Base-by-base conservation (phyloP, 768 basidiomycete genomes). In the Clitopilus passeckerianus region DNA sequence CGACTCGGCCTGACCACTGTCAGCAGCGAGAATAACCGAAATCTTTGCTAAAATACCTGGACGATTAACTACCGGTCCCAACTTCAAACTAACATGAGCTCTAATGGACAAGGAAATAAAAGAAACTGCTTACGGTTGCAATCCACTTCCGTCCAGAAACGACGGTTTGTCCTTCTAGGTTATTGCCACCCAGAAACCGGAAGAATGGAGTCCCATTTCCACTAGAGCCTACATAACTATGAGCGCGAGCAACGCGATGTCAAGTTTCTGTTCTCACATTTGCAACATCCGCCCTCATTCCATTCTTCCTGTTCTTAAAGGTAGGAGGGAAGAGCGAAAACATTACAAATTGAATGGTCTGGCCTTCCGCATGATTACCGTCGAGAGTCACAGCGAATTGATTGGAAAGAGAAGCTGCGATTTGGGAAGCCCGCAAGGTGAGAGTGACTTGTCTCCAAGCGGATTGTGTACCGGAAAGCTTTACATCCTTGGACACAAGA, bases 251-350 rank as follows among this genome's bases (percentile, higher is more conserved):
- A 53, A 8, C 18, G 9, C 15, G 24, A 34, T 27, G 27, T 7
- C 34, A 35, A 15, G 34, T 35, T 7, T 15, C 10, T 35, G 71
- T 5, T 4, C 27, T 30, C 53, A 82, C 84, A 59, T 76, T 70
- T 12, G 84, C 83, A 50, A 87, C 72, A 62, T 87, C 86, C 8
- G 75, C 69, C 41, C 86, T 74, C 75, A 87, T 75, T 0, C 86
- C 86, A 62, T 86, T 87, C 33, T 68, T 53, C 54, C 84, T 72
- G 52, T 72, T 69, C 60, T 84, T 86, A 71, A 84, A 87, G 8
- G 86, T 87, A 12, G 86, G 86, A 1, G 86, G 86, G 70, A 87
- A 86, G 44, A 87, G 70, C 16, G 82, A 83, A 61, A 86, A 74
- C 73, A 86, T 73, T 1, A 81, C 80, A 59, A 86, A 86, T 63